phyloP scores from a whole-genome alignment of 2,329 filamentous ascomycete genomes.

The Fusarium liriodendri region DNA sequence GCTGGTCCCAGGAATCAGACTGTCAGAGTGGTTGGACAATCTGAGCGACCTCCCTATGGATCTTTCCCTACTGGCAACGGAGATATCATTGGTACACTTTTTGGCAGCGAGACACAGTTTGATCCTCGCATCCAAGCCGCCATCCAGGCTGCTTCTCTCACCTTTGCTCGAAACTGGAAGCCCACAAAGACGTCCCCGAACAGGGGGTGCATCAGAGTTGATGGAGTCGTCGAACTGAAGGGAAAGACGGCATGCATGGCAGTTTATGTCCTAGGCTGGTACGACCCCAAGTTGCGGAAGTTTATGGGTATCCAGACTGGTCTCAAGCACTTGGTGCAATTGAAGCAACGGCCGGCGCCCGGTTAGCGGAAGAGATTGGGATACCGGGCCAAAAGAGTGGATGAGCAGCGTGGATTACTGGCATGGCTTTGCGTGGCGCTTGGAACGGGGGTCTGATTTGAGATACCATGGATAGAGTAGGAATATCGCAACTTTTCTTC shows the following conservation, averaged over 20 bases:
- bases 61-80: slow-evolving; percentile 40
- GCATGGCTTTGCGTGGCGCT: slow-evolving; percentile 43
- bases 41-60: slow-evolving; percentile 39
- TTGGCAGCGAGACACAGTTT: slow-evolving; percentile 47
- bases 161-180: slow-evolving; percentile 59
- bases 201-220: slow-evolving; percentile 63
- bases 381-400: neutral
- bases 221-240: slow-evolving; percentile 65
- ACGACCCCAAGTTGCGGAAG: slow-evolving; percentile 64
- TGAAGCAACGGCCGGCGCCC: slow-evolving; percentile 51
- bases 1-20: slow-evolving; percentile 38
- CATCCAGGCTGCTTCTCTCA: slow-evolving; percentile 49
- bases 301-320: slow-evolving; percentile 56
- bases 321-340: slow-evolving; percentile 57
- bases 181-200: slow-evolving; percentile 56
- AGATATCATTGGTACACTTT: slow-evolving; percentile 42
- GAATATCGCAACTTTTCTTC: slow-evolving; percentile 32
- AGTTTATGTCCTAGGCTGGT: slow-evolving; percentile 65
- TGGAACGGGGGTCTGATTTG: slow-evolving; percentile 37
- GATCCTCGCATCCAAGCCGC: slow-evolving; percentile 50
- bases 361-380: slow-evolving; percentile 31
- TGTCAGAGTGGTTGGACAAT: slow-evolving; percentile 38
- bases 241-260: slow-evolving; percentile 59
- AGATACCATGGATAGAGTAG: slow-evolving; percentile 44
- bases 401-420: slow-evolving; percentile 11